Evolutionary conservation across 2,329 filamentous ascomycete genomes (phyloP).

Genomic region (Xylariales sp.): DNA sequence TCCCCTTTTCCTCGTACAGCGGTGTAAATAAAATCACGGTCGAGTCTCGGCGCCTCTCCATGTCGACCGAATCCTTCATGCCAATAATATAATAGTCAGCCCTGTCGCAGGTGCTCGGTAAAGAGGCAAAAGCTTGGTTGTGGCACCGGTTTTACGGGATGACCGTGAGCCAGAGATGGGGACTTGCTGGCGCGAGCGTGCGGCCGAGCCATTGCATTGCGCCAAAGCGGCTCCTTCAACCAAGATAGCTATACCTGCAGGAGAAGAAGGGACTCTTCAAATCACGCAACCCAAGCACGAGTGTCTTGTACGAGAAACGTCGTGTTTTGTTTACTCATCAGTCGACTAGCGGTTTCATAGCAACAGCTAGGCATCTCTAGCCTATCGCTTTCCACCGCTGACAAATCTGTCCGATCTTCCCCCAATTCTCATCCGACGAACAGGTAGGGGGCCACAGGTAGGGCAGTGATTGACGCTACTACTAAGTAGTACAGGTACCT

Average conservation of each 20-base stretch:
- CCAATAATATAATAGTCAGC: constrained; percentile 14
- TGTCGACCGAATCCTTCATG: constrained; percentile 19
- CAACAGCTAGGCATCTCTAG: too few relatives aligned
- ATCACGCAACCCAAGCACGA: constrained; percentile 16
- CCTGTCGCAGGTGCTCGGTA: constrained; percentile 14
- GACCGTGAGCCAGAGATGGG: constrained; percentile 12
- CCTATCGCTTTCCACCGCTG: constrained; percentile 14
- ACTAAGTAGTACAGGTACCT: background rate
- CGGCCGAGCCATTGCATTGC: constrained; percentile 6
- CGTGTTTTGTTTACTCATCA: constrained; percentile 15
- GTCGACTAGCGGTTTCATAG: constrained; percentile 7
- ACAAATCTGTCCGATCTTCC: constrained; percentile 21
- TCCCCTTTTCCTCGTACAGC: background rate
- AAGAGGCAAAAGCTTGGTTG: constrained; percentile 8
- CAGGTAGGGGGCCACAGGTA: background rate
- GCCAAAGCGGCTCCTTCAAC: constrained; percentile 12
- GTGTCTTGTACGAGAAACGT: background rate
- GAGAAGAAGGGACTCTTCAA: background rate
- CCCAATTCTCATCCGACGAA: constrained; percentile 4
- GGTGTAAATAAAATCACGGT: constrained; percentile 12
- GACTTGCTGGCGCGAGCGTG: constrained; percentile 28
- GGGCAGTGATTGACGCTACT: background rate
- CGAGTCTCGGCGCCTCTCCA: constrained; percentile 24
- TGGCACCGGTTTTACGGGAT: constrained; percentile 22
- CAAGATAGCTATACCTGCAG: constrained; percentile 1